These are phyloP conservation scores for Plenodomus biglobosus DNA, from an alignment of 2,329 filamentous ascomycete genomes.

Conservation along the genomic window DNA sequence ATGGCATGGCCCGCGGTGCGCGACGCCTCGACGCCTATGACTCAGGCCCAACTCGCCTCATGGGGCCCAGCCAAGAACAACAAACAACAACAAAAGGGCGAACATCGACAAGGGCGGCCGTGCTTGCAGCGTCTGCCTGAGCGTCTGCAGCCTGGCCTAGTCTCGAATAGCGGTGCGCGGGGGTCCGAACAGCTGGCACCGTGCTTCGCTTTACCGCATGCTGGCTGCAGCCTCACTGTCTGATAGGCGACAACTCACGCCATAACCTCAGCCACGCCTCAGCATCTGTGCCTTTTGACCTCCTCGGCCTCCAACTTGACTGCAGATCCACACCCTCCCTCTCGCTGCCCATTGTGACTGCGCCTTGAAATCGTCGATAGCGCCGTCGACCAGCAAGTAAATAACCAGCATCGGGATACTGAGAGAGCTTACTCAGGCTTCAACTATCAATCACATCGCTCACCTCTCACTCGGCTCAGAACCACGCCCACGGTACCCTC, in stretches of 20 bases:
- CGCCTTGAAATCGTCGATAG: neutral
- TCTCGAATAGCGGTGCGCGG: constrained; percentile 17
- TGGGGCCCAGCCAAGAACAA: neutral
- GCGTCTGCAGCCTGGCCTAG: neutral
- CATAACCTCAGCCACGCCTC: neutral
- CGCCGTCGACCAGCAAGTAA: neutral
- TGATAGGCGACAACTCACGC: neutral
- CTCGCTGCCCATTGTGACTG: neutral
- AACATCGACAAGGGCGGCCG: constrained; percentile 9
- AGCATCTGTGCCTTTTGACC: neutral
- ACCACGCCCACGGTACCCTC: neutral
- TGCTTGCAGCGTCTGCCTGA: constrained; percentile 5
- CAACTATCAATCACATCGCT: too few relatives aligned
- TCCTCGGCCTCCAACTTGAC: neutral
- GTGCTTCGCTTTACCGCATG: constrained; percentile 17
- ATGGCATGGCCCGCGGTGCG: too few relatives aligned
- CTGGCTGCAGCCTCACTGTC: constrained; percentile 5
- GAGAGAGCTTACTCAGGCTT: neutral
- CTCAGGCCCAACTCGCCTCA: neutral
- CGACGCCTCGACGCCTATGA: neutral
- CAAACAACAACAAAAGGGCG: constrained; percentile 14
- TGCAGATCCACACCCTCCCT: neutral
- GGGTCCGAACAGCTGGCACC: constrained; percentile 16
- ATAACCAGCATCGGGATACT: neutral
- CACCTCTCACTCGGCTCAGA: too few relatives aligned